Percentiles rank a stretch among this genome's conserved stretches.
Conservation (phyloP, 805 yeast genomes). For the Monosporozyma yasuniensis region DNA sequence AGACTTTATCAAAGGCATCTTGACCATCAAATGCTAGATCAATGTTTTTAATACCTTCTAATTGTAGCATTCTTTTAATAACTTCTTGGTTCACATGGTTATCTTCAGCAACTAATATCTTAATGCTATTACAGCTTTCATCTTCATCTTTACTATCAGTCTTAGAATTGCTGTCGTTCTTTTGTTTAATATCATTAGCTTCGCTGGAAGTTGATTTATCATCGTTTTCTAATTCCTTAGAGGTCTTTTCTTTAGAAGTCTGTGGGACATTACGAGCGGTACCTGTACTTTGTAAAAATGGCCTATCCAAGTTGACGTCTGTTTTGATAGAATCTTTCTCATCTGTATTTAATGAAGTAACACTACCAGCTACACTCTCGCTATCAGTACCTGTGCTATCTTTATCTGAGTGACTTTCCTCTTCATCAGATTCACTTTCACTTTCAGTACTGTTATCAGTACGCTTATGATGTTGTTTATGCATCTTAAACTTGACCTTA, state of each 20-base stretch:
- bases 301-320: conserved; percentile 24
- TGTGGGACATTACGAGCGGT: conserved; percentile 28
- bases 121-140: conserved; percentile 15
- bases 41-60: conserved; percentile 70
- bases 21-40: conserved; percentile 83
- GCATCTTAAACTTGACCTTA: conserved; percentile 32
- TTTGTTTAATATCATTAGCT: conserved; percentile 6
- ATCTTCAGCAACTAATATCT: conserved; percentile 84
- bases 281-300: conserved; percentile 33
- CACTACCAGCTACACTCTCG: conserved; percentile 1
- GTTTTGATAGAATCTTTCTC: conserved; percentile 6
- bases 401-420: neutral
- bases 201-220: neutral
- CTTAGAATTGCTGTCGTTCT: neutral
- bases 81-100: conserved; percentile 92
- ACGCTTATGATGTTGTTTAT: conserved; percentile 9
- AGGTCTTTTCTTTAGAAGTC: neutral
- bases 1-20: conserved; percentile 69
- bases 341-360: neutral
- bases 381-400: neutral
- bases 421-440: conserved; percentile 1
- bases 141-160: conserved; percentile 2
- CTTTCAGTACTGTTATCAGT: conserved; percentile 8
- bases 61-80: conserved; percentile 71
- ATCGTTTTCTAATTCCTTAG: neutral